Base-by-base conservation (phyloP, 495 filamentous ascomycete species). In the Aspergillus sparsus region DNA sequence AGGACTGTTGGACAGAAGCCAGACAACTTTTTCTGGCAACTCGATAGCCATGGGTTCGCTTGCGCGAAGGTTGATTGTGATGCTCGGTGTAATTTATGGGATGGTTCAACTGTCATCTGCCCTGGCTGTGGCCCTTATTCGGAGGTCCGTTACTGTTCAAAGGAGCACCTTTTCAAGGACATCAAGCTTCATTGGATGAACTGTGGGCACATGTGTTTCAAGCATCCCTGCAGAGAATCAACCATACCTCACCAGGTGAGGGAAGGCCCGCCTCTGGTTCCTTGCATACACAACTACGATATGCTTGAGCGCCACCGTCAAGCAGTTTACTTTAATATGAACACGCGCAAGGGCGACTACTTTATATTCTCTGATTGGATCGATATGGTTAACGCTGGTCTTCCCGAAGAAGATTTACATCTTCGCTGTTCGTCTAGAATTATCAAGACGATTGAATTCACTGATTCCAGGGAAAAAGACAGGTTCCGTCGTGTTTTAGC, bases 71-170 rank as follows among this genome's bases (percentile, higher is more conserved):
- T 18, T 3, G 61, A 49, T 31, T 82, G 79, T 58, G 31, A 63
- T 0, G 76, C 73, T 54, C 80, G 79, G 73, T 87, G 86, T 70
- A 80, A 82, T 52, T 75, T 79, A 31, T 72, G 71, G 67, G 77
- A 83, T 51, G 57, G 61, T 5, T 39, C 56, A 18, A 63, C 68
- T 8, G 62, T 71, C 11, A 72, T 79, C 65, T 82, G 80, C 61
- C 72, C 72, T 6, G 52, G 65, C 6, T 82, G 80, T 61, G 80
- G 80, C 7, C 79, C 80, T 1, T 78, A 62, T 58, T 75, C 74
- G 7, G 21, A 53, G 33, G 50, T 71, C 12, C 70, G 74, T 13
- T 82, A 80, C 64, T 82, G 80, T 63, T 61, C 59, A 15, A 66
- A 67, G 37, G 51, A 69, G n/a, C 76, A 80, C 54, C 61, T 78